Base-by-base conservation (phyloP, 1,284 basidiomycete species). In the Ustilago shanxiensis region DNA sequence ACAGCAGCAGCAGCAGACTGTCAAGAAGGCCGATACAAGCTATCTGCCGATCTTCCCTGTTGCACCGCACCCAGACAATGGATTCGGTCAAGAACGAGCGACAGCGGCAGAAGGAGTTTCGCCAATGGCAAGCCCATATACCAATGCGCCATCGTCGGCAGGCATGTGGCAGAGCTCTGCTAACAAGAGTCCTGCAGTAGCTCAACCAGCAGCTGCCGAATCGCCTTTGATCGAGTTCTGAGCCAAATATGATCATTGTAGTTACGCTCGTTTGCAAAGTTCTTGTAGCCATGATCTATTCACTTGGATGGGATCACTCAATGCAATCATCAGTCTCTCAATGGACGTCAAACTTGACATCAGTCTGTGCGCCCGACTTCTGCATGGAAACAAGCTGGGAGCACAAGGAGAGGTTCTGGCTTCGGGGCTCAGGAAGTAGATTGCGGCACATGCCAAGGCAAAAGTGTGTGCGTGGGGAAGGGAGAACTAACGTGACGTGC, bases 101-200 rank as follows among this genome's bases (percentile, higher is more conserved):
- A 39, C 41, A 44, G 41, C 63, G 18, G 59, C 66, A 33, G 72
- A 66, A 55, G 60, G 56, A 5, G 24, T 57, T 1, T 72, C 75
- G 11, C 70, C 69, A 6, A 26, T 53, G 47, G 60, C 60, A 8
- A 77, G 66, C 54, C 59, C 64, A 14, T 61, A 73, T 52, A 68
- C 66, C 35, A 72, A 73, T n/a, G 75, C 64, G 26, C 71, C 68
- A 0, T 77, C 71, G 20, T 77, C 75, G 55, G 67, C 75, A 39
- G 74, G 69, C n/a, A 77, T 77, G 74, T 77, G 74, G 74, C 74
- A 77, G 51, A 68, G 56, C 49, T 63, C 71, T 11, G 63, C 70
- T 7, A 62, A 56, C 64, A 73, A 66, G 56, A 64, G 70, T 33
- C 51, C 51, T 18, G 51, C 49, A 4, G 51, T n/a, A 8, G 33